Conservation (phyloP, 306 rosid species). For the Rosa multiflora region DNA sequence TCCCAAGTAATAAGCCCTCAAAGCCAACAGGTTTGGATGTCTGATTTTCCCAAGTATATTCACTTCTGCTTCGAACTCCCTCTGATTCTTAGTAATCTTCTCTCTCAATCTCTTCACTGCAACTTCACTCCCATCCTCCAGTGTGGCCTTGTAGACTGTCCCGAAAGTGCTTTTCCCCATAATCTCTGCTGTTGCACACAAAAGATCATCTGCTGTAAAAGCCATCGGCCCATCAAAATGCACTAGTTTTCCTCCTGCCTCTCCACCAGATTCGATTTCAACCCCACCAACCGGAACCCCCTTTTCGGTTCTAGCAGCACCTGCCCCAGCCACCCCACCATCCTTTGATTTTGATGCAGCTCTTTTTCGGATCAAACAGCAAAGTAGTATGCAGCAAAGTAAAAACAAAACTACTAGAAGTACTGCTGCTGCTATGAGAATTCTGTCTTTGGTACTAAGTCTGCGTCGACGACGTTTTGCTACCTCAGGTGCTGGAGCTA, state of each 20-base stretch:
- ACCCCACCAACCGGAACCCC: conserved; percentile 46
- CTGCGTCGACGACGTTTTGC: conserved; percentile 44
- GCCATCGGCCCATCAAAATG: conserved; percentile 79
- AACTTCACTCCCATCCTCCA: conserved; percentile 89
- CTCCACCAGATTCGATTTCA: conserved; percentile 62
- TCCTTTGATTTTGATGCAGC: conserved; percentile 44
- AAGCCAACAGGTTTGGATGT: conserved; percentile 76
- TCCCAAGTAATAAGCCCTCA: conserved; percentile 80
- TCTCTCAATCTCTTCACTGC: conserved; percentile 96
- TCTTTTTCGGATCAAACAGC: conserved; percentile 59
- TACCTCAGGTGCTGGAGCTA: conserved; percentile 34
- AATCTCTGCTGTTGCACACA: conserved; percentile 95
- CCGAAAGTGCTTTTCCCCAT: conserved; percentile 96
- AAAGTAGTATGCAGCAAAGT: conserved; percentile 58
- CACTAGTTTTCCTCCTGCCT: conserved; percentile 77
- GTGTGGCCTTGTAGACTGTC: conserved; percentile 91
- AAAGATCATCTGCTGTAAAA: conserved; percentile 85
- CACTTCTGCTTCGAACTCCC: conserved; percentile 83
- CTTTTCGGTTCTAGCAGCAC: conserved; percentile 49
- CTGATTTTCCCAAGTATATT: conserved; percentile 65
- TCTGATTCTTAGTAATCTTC: conserved; percentile 74
- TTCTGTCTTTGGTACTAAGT: conserved; percentile 67
- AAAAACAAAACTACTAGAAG: conserved; percentile 50
- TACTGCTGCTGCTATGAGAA: conserved; percentile 79
- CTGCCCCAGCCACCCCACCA: conserved; percentile 33